These are phyloP conservation scores for Oidium heveae DNA, from an alignment of 2,329 filamentous ascomycete species.

Conservation along the genomic window DNA sequence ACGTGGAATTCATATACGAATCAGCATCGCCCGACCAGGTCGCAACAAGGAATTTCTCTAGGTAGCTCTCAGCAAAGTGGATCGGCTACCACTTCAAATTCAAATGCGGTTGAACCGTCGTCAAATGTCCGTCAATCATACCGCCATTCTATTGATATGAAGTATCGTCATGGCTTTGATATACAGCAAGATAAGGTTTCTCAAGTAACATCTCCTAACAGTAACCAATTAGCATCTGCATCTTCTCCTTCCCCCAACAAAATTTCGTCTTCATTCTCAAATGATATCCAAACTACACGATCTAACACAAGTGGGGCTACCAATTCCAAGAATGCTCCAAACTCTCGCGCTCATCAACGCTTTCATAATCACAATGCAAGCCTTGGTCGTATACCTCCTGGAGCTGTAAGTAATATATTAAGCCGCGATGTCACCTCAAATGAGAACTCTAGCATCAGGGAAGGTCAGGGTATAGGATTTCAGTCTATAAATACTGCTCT, in stretches of 20 bases:
- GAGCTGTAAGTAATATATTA: conserved; percentile 39
- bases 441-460: conserved; percentile 13
- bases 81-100: conserved; percentile 15
- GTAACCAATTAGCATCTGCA: conserved; percentile 29
- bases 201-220: conserved; percentile 18
- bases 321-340: conserved; percentile 8
- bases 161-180: conserved; percentile 15
- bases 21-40: conserved; percentile 11
- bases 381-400: conserved; percentile 52
- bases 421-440: conserved; percentile 35
- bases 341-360: conserved; percentile 34
- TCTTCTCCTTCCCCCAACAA: no score
- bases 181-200: conserved; percentile 9
- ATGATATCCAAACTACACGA: conserved; percentile 66
- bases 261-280: conserved; percentile 70
- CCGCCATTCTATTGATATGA: conserved; percentile 33
- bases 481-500: conserved; percentile 44
- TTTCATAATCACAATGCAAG: conserved; percentile 55
- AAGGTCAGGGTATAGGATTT: conserved; percentile 23
- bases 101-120: conserved; percentile 18
- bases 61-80: conserved; percentile 4
- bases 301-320: conserved; percentile 25
- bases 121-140: conserved; percentile 23
- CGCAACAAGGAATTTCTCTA: conserved; percentile 23
- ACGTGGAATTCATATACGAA: conserved; percentile 11